Base-by-base conservation (phyloP, 2,329 filamentous ascomycete genomes). In the Pseudocercospora musae region DNA sequence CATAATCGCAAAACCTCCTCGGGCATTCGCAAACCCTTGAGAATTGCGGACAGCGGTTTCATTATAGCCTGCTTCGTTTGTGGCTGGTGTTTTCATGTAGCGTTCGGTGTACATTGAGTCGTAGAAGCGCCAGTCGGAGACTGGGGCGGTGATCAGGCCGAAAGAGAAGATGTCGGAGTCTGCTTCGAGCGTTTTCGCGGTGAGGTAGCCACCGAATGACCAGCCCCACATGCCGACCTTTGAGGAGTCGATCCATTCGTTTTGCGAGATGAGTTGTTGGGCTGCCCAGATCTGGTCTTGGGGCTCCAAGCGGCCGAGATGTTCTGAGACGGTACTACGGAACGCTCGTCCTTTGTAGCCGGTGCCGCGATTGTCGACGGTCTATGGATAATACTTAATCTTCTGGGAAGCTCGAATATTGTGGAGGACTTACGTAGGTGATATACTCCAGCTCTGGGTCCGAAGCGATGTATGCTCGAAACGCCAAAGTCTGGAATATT, bases 81-180 rank as follows among this genome's bases (percentile, higher is more conserved):
- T 75, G 2, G 78, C 75, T 1, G 82, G 79, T 0, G 80, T 84
- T 76, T 89, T 89, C 87, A 90, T 90, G 77, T 89, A 90, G 10
- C 88, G 82, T 74, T 90, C 88, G 0, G 88, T 89, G 73, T 89
- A 90, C 79, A 90, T 84, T 59, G 81, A 84, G 73, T 90, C 87
- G 74, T 90, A 90, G 77, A 90, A 86, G 1, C 87, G 82, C 85
- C 86, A 90, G 75, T 90, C 88, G 1, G 80, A 81, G 0, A 90
- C 87, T 0, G 87, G 87, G 0, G 87, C 87, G 0, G 85, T 86
- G 68, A 88, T 86, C 9, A 89, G 74, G 0, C 82, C 87, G 7
- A 87, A 81, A 0, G 84, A 82, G 73, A 90, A 89, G 15, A 82
- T 82, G 0, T 83, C 84, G 18, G 83, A 84, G 72, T 85, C 78